Evolutionary conservation across 2,329 filamentous ascomycete species (phyloP).

Genomic region (Sarocladium kiliense): DNA sequence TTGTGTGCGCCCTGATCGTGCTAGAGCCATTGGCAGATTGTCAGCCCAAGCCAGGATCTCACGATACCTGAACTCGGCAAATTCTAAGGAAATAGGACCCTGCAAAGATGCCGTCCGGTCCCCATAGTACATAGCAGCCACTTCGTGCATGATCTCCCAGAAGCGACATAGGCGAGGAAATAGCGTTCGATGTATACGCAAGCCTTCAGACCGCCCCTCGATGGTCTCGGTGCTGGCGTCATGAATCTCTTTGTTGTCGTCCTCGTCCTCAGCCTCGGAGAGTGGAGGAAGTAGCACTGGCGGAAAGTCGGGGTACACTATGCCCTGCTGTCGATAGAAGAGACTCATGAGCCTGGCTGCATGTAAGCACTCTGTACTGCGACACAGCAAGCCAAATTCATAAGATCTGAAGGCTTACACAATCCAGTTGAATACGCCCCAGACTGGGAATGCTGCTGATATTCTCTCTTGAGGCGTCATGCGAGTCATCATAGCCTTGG

Average conservation of each 20-base stretch:
- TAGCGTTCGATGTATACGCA: constrained; percentile 9
- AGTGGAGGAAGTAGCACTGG: constrained; percentile 18
- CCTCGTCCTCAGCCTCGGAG: neutral
- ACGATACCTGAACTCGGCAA: constrained; percentile 32
- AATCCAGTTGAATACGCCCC: constrained; percentile 32
- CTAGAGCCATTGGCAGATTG: constrained; percentile 21
- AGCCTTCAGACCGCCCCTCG: neutral
- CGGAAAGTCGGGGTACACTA: constrained; percentile 16
- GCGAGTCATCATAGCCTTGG: constrained; percentile 9
- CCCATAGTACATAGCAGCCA: constrained; percentile 21
- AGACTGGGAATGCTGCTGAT: constrained; percentile 13
- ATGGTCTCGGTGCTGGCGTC: neutral
- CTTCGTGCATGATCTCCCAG: constrained; percentile 32
- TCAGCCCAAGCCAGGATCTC: constrained; percentile 33
- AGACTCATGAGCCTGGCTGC: constrained; percentile 22
- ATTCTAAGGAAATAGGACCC: constrained; percentile 13
- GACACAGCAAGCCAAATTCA: no score
- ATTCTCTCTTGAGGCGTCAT: neutral
- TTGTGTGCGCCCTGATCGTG: no score
- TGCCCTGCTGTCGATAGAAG: constrained; percentile 28
- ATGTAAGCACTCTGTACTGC: neutral
- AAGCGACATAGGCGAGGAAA: constrained; percentile 29
- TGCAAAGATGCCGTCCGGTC: neutral
- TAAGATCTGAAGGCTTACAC: constrained; percentile 21
- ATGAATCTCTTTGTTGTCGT: neutral